These are phyloP conservation scores for Pseudocercospora cruenta DNA, from an alignment of 2,329 filamentous ascomycete species.

Conservation along the genomic window DNA sequence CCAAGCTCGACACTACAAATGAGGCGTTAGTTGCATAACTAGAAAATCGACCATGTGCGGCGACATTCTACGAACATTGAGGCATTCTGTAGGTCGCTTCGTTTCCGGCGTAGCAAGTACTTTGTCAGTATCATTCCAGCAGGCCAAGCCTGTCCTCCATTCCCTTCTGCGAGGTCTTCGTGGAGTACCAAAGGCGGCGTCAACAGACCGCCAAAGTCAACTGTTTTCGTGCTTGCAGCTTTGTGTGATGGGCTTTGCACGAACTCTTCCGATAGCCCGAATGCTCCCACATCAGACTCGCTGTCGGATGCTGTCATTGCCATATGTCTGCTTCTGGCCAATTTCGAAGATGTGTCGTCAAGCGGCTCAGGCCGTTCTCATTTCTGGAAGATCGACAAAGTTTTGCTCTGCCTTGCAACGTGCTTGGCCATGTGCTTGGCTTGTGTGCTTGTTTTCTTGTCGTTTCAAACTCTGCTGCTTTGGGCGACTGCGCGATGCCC, in stretches of 20 bases:
- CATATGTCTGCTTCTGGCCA: not conserved
- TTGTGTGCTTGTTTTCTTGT: not conserved
- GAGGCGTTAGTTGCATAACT: constrained; percentile 20
- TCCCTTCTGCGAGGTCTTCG: constrained; percentile 84
- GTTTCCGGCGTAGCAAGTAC: constrained; percentile 79
- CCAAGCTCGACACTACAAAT: constrained; percentile 78
- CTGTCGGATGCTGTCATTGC: constrained; percentile 14
- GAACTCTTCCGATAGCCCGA: constrained; percentile 58
- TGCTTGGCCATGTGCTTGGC: constrained; percentile 12
- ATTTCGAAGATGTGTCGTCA: not conserved
- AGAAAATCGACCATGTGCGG: not conserved
- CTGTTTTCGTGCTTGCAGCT: constrained; percentile 53
- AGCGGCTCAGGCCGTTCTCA: constrained; percentile 4
- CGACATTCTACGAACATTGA: constrained; percentile 66
- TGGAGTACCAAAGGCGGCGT: constrained; percentile 70
- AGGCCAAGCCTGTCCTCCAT: constrained; percentile 92
- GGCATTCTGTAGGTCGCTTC: constrained; percentile 63
- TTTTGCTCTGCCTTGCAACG: not conserved
- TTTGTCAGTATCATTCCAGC: constrained; percentile 86
- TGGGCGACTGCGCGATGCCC: too few species aligned
- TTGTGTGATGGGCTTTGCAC: constrained; percentile 59
- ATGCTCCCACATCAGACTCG: constrained; percentile 22
- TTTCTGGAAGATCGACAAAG: constrained; percentile 7
- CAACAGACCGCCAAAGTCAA: constrained; percentile 75
- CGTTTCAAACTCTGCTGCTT: not conserved